Evolutionary conservation across 2,329 filamentous ascomycete genomes (phyloP).

Genomic region (Epichloe glyceriae): DNA sequence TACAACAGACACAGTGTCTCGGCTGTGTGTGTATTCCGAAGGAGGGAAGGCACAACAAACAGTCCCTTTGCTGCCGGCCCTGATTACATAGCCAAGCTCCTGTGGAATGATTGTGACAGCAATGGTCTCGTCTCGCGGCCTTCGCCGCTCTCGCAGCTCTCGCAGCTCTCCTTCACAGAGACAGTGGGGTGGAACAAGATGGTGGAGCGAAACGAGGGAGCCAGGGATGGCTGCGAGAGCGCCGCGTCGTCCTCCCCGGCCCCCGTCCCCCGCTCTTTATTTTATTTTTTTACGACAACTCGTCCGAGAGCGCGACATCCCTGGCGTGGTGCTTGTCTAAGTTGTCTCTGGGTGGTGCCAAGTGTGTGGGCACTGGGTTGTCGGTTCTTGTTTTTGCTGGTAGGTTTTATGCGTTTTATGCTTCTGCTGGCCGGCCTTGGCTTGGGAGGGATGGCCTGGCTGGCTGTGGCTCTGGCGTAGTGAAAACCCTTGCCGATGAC

Average conservation of each 20-base stretch:
- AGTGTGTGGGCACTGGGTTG: neutral
- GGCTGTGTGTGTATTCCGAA: too few species aligned
- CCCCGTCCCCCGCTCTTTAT: neutral
- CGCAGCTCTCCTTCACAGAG: too few species aligned
- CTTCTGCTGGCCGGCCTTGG: neutral
- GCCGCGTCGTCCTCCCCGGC: neutral
- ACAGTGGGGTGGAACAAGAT: neutral
- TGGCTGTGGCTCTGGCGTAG: neutral
- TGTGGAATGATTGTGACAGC: neutral
- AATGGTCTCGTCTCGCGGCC: too few species aligned
- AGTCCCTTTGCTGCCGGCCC: neutral
- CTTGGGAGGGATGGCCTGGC: neutral
- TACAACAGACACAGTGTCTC: too few species aligned
- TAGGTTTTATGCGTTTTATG: neutral
- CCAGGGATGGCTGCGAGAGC: conserved; percentile 1
- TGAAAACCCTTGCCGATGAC: conserved; percentile 5
- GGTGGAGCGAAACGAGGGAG: conserved; percentile 3
- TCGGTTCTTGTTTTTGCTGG: neutral
- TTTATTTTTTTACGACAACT: neutral
- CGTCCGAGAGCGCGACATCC: conserved; percentile 4
- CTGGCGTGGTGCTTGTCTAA: neutral
- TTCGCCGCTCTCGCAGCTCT: too few species aligned
- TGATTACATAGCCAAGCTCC: neutral
- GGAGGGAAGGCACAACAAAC: neutral
- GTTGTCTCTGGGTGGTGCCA: neutral